Evolutionary conservation across 169 alveolate genomes (phyloP), one percentile per base, ranked within the genome.

Genomic region (Plasmodium falciparum): DNA sequence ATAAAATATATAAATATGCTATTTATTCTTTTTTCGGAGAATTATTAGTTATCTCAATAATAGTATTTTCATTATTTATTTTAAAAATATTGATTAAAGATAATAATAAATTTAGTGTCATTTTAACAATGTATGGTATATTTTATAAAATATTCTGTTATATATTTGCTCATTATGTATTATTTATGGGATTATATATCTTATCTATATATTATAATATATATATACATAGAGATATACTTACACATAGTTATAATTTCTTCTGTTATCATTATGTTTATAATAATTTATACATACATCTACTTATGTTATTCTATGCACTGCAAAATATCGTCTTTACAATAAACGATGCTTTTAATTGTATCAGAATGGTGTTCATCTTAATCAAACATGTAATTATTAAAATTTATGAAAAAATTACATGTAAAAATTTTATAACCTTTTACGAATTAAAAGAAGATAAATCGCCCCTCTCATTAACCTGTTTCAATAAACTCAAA

Each of bases 391-490:
- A 76, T 76, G 11, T 76, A 22, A 76, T 76, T 13, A 58, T 76
- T 13, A 76, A 22, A 63, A 65, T 76, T 63, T 76, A 76, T 76
- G 89, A 76, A 39, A 76, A 76, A 76, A 76, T 76, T 45, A 76
- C 89, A 5, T 76, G 89, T 70, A 76, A 76, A 76, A 76, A 65
- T 76, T 76, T 76, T 17, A 76, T 76, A 20, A 76, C 89, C 50
- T 76, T 76, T 76, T 76, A 76, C 43, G 89, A 76, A 76, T 76
- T 76, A 65, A 66, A 76, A 50, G 89, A 76, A 65, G 89, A 76
- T 43, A 76, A 76, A 76, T 76, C 71, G 6, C 71, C 76, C 3
- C 66, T 76, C 56, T 65, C 75, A 24, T 63, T 76, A 17, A 76
- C 63, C n/a, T 76, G 89, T 65, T 58, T 76, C 49, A 76, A 65